Conservation (phyloP, 2,329 filamentous ascomycete species). For the Pseudogymnoascus sp. region DNA sequence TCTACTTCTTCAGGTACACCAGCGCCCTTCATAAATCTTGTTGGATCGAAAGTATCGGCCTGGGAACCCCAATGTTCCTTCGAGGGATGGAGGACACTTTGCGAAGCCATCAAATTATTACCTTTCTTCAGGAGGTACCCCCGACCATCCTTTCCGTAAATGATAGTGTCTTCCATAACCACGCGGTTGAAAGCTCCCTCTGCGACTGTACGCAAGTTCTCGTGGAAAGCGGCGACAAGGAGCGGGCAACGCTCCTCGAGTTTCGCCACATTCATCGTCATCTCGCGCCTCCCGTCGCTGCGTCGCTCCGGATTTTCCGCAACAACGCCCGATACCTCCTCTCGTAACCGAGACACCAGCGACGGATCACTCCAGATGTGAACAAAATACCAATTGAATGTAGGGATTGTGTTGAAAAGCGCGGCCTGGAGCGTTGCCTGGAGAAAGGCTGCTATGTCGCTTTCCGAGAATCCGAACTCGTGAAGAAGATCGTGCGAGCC, state of each 20-base stretch:
- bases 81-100: no score
- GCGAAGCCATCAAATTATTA: background rate
- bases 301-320: no score
- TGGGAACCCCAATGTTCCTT: no score
- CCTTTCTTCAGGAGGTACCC: constrained; percentile 7
- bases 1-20: no score
- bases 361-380: constrained; percentile 26
- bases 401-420: constrained; percentile 32
- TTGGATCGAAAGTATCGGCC: no score
- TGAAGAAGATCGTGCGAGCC: constrained; percentile 13
- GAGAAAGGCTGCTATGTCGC: constrained; percentile 28
- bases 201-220: background rate
- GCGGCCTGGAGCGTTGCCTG: constrained; percentile 25
- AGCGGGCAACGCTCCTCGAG: background rate
- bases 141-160: background rate
- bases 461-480: constrained; percentile 24
- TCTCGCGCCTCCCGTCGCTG: background rate
- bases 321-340: constrained; percentile 24
- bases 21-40: no score
- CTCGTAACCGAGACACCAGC: constrained; percentile 24
- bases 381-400: constrained; percentile 32
- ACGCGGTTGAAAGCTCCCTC: background rate
- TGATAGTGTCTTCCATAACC: constrained; percentile 4
- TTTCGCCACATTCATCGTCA: background rate
- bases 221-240: background rate